A percentile compares a stretch with the other conserved stretches of the same genome.
Conservation (phyloP, 2,329 filamentous ascomycete species). For the Incumbomyces delicatus region DNA sequence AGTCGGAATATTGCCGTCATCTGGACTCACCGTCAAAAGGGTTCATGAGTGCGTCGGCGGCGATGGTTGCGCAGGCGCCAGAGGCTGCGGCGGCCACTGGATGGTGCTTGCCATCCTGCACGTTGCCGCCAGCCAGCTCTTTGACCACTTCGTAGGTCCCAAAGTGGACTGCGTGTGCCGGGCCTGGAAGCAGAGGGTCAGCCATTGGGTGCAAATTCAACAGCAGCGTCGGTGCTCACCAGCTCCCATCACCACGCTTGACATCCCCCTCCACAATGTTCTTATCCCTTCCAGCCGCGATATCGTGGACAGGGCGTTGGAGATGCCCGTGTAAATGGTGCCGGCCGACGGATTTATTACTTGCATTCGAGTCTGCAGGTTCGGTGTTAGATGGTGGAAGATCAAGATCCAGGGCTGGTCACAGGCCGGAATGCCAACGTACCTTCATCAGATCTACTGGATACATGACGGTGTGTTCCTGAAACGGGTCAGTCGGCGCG, state of each 20-base stretch:
- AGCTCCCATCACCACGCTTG: slow-evolving; percentile 89
- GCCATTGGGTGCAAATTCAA: slow-evolving; percentile 5
- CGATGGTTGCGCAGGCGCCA: slow-evolving; percentile 89
- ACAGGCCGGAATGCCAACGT: slow-evolving; percentile 20
- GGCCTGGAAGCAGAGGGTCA: slow-evolving; percentile 48
- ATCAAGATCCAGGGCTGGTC: too few relatives aligned
- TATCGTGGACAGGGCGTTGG: slow-evolving; percentile 87
- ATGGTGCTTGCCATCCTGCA: slow-evolving; percentile 71
- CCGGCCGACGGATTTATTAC: slow-evolving; percentile 75
- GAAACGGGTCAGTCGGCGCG: slow-evolving; percentile 9
- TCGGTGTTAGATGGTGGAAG: too few relatives aligned
- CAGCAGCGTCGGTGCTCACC: slow-evolving; percentile 46
- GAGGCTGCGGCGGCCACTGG: slow-evolving; percentile 86
- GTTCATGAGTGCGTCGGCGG: slow-evolving; percentile 97
- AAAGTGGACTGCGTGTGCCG: slow-evolving; percentile 96
- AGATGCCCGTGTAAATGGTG: slow-evolving; percentile 77
- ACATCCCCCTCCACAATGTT: slow-evolving; percentile 92
- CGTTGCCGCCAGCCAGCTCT: slow-evolving; percentile 88
- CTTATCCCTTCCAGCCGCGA: slow-evolving; percentile 79
- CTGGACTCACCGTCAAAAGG: slow-evolving; percentile 77
- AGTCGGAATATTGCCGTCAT: slow-evolving; percentile 7
- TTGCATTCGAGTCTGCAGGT: slow-evolving; percentile 84
- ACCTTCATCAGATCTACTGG: slow-evolving; percentile 98
- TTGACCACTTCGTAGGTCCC: slow-evolving; percentile 97
- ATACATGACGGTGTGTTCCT: slow-evolving; percentile 99